A percentile compares a stretch with the other conserved stretches of the same genome.
phyloP scores from a whole-genome alignment of 208 protist genomes.

The Acanthamoeba sp. region DNA sequence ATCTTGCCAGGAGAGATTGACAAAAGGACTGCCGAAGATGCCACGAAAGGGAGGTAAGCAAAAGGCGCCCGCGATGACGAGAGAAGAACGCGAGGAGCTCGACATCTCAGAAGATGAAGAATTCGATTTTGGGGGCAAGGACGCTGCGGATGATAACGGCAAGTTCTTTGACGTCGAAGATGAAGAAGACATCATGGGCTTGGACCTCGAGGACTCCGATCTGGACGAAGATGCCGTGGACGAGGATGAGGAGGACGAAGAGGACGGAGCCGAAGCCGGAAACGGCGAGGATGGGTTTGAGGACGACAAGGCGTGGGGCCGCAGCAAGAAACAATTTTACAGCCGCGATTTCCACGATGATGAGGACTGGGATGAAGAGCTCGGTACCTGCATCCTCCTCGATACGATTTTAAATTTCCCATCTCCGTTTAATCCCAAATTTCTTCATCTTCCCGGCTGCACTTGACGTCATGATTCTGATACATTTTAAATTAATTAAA shows the following conservation, averaged over 20 bases:
- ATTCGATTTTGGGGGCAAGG: constrained; percentile 1
- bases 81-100: constrained; percentile 30
- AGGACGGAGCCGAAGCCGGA: neutral
- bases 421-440: neutral
- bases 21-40: neutral
- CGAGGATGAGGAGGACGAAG: neutral
- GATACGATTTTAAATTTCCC: neutral
- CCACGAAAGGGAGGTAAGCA: constrained; percentile 45
- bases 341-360: constrained; percentile 50
- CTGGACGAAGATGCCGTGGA: constrained; percentile 28
- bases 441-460: neutral
- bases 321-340: constrained; percentile 33
- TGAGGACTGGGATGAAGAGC: constrained; percentile 51
- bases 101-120: constrained; percentile 41
- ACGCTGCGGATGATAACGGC: neutral
- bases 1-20: neutral
- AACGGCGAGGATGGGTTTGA: neutral
- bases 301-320: constrained; percentile 3
- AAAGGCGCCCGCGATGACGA: neutral
- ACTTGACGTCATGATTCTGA: no score
- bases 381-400: neutral
- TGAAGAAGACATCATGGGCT: constrained; percentile 23
- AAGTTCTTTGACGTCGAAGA: constrained; percentile 29
- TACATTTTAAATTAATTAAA: neutral
- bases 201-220: constrained; percentile 28